Evolutionary conservation across 768 basidiomycete genomes (phyloP).

Genomic region (Russula brevipes): DNA sequence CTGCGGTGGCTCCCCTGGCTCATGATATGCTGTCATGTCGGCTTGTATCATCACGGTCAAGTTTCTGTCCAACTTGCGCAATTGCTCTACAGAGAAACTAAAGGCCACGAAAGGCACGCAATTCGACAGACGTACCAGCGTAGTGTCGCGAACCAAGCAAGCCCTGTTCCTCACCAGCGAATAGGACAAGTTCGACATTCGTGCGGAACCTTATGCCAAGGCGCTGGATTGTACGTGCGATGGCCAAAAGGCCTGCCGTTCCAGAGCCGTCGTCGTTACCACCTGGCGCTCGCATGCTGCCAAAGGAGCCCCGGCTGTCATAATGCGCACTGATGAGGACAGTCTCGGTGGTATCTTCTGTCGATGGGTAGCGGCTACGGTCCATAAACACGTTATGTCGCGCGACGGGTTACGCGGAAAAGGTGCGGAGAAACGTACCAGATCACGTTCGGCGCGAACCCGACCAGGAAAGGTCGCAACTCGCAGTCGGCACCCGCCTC

Average conservation of each 20-base stretch:
- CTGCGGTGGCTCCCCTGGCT: conserved; percentile 71
- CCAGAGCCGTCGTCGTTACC: conserved; percentile 63
- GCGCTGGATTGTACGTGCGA: conserved; percentile 68
- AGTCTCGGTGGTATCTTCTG: conserved; percentile 52
- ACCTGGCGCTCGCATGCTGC: conserved; percentile 60
- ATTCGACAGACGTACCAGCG: conserved; percentile 51
- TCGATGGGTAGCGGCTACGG: conserved; percentile 52
- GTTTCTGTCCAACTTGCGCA: conserved; percentile 55
- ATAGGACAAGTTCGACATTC: conserved; percentile 75
- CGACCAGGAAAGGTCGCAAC: conserved; percentile 57
- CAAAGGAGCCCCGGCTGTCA: conserved; percentile 87
- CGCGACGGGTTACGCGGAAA: background rate
- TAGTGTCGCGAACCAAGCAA: conserved; percentile 73
- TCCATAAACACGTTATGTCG: background rate
- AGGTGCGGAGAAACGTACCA: conserved; percentile 44
- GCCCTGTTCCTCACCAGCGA: conserved; percentile 93
- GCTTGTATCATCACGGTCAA: conserved; percentile 84
- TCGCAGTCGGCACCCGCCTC: conserved; percentile 69
- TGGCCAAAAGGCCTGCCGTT: conserved; percentile 67
- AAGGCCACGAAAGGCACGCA: background rate
- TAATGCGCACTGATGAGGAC: conserved; percentile 84
- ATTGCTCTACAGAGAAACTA: conserved; percentile 40
- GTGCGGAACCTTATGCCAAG: conserved; percentile 64
- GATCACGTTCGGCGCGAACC: conserved; percentile 84
- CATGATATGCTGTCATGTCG: conserved; percentile 88